Evolutionary conservation across 805 yeast genomes (phyloP).

Genomic region (Candida sonorensis): DNA sequence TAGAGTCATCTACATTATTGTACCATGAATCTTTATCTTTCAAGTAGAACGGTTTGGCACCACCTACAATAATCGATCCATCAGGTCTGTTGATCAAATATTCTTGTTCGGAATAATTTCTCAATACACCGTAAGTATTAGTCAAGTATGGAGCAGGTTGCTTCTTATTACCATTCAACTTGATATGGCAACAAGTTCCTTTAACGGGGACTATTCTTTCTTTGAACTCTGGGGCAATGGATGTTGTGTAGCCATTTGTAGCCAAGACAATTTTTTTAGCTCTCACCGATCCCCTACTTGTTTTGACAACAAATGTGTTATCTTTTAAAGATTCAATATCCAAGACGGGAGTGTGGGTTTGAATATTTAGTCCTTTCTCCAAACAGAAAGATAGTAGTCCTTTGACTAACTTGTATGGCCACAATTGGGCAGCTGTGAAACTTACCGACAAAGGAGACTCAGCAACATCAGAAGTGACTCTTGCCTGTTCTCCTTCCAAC

Average conservation of each 20-base stretch:
- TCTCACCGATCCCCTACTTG: constrained; percentile 17
- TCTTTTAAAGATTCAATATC: constrained; percentile 17
- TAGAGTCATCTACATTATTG: constrained; percentile 30
- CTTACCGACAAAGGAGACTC: constrained; percentile 24
- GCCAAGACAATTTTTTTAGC: constrained; percentile 30
- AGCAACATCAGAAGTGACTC: constrained; percentile 20
- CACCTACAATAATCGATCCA: constrained; percentile 33
- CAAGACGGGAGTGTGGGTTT: constrained; percentile 32
- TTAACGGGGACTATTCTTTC: constrained; percentile 29
- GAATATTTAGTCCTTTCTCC: constrained; percentile 31
- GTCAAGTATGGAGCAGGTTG: constrained; percentile 23
- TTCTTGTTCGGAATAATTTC: constrained; percentile 9
- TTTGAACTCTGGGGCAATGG: constrained; percentile 17
- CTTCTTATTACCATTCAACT: constrained; percentile 2
- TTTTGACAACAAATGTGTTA: constrained; percentile 26
- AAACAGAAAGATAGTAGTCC: constrained; percentile 27
- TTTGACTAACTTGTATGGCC: constrained; percentile 36
- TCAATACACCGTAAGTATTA: constrained; percentile 25
- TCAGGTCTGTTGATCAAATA: constrained; percentile 33
- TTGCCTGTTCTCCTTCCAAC: constrained; percentile 23
- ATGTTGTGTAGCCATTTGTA: constrained; percentile 27
- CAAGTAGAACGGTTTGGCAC: constrained; percentile 21
- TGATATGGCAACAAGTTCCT: constrained; percentile 27
- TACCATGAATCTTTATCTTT: constrained; percentile 22
- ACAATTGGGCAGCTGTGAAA: constrained; percentile 35